Evolutionary conservation across 2,329 filamentous ascomycete species (phyloP).

Genomic region (Colletotrichum australisinense): DNA sequence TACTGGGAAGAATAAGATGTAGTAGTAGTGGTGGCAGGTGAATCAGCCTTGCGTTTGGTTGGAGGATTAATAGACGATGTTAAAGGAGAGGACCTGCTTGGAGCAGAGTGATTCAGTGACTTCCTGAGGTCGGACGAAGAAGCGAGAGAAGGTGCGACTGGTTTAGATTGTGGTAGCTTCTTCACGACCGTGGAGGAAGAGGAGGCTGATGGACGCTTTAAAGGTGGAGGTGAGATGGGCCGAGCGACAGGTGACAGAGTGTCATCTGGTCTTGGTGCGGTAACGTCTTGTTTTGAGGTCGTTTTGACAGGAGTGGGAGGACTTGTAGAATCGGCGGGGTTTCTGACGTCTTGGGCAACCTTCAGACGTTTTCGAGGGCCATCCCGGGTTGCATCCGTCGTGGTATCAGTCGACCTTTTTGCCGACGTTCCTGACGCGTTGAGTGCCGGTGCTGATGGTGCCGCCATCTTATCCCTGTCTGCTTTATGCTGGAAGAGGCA

Average conservation of each 20-base stretch:
- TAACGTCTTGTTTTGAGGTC: slow-evolving; percentile 35
- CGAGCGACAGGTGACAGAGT: slow-evolving; percentile 41
- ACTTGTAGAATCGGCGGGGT: slow-evolving; percentile 27
- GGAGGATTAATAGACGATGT: slow-evolving; percentile 14
- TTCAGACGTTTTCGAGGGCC: slow-evolving; percentile 46
- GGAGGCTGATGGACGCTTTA: slow-evolving; percentile 36
- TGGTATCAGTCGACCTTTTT: slow-evolving; percentile 25
- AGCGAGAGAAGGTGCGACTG: slow-evolving; percentile 24
- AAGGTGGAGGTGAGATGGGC: slow-evolving; percentile 48
- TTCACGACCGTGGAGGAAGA: neutral
- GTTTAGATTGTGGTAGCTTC: slow-evolving; percentile 7
- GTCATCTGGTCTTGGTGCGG: slow-evolving; percentile 30
- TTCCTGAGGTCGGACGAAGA: slow-evolving; percentile 24
- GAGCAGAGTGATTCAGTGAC: slow-evolving; percentile 21
- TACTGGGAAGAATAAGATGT: neutral
- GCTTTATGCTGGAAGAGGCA: slow-evolving; percentile 61
- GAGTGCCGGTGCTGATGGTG: slow-evolving; percentile 20
- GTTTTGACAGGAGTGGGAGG: slow-evolving; percentile 32
- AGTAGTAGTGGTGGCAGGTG: slow-evolving; percentile 21
- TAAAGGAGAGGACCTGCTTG: slow-evolving; percentile 27
- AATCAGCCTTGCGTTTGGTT: slow-evolving; percentile 16
- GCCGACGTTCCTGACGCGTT: slow-evolving; percentile 25
- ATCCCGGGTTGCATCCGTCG: slow-evolving; percentile 41
- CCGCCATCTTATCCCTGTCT: slow-evolving; percentile 43
- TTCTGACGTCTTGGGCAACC: slow-evolving; percentile 36